Percentiles rank a stretch among this genome's conserved stretches.
Conservation (phyloP, 495 filamentous ascomycete genomes). For the Parachaetomium inaequale region DNA sequence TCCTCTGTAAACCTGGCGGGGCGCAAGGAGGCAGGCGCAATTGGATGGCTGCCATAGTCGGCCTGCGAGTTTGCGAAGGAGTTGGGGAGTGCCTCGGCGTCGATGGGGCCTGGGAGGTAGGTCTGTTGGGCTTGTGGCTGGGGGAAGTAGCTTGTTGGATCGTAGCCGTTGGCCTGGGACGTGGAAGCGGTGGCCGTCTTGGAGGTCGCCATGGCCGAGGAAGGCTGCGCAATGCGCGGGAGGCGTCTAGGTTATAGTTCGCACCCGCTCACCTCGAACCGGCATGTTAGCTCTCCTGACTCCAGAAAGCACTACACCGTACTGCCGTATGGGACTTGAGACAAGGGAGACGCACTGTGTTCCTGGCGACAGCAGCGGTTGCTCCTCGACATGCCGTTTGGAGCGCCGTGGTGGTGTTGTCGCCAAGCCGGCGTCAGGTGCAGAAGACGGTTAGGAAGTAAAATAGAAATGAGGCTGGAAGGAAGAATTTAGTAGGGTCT, state of each 20-base stretch:
- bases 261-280: neutral
- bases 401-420: neutral
- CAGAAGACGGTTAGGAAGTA: too few relatives aligned
- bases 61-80: constrained; percentile 41
- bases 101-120: constrained; percentile 24
- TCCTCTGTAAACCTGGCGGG: constrained; percentile 63
- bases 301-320: neutral
- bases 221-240: constrained; percentile 13
- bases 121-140: constrained; percentile 25
- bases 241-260: constrained; percentile 12
- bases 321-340: neutral
- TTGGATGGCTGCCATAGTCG: constrained; percentile 28
- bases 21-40: constrained; percentile 24
- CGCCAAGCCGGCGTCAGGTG: neutral
- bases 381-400: neutral
- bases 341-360: constrained; percentile 8
- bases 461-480: neutral
- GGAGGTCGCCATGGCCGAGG: constrained; percentile 24
- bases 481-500: neutral
- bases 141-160: constrained; percentile 20
- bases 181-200: constrained; percentile 21
- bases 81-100: constrained; percentile 42
- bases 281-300: constrained; percentile 9
- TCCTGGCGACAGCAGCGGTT: neutral
- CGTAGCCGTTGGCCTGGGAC: constrained; percentile 16